Base-by-base conservation (phyloP, 352 stramenopile genomes). In the Pythium aquatile region DNA sequence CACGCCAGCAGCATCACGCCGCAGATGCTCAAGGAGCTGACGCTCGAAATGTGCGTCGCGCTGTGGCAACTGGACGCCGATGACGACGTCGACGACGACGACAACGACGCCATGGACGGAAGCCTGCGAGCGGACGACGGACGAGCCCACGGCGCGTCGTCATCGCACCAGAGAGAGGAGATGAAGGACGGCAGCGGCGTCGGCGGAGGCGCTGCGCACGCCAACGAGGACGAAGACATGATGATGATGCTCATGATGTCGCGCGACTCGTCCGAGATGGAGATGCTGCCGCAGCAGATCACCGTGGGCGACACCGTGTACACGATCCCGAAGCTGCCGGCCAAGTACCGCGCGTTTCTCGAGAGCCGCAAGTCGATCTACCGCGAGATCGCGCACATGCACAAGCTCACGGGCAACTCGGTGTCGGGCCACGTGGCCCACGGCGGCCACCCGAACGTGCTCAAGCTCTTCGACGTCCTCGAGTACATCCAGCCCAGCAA, bases 371-470 rank as follows among this genome's bases (percentile, higher is more conserved):
- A 93, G 61, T 91, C 88, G 48, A 97, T 97, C 37, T 98, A 94
- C 52, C 91, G 97, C 11, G 96, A 99, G 75, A 98, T 98, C 51
- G 84, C 92, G 14, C 96, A 98, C 72, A 98, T 98, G 96, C 81
- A 95, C 77, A 90, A 93, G 55, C 78, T 95, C 51, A 93, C 87
- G 33, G 87, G 87, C 40, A 93, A 95, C 61, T 90, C 79, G 14
- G 74, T 91, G 17, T 87, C 78, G 17, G 84, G 86, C 1, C 73
- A 82, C 35, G 61, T 96, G 71, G 83, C 79, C 52, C 78, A 79
- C 51, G 75, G 91, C 30, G 89, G 94, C n/a, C 96, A 99, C 66
- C 72, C 75, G 28, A 99, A 99, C 67, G 94, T 99, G 14, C 79
- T 99, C 39, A 90, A 98, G 75, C 73, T 99, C 5, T 98, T 97